Evolutionary conservation across 2,329 filamentous ascomycete species (phyloP), one percentile per base, ranked within the genome.

Genomic region (Xylaria arbuscula): DNA sequence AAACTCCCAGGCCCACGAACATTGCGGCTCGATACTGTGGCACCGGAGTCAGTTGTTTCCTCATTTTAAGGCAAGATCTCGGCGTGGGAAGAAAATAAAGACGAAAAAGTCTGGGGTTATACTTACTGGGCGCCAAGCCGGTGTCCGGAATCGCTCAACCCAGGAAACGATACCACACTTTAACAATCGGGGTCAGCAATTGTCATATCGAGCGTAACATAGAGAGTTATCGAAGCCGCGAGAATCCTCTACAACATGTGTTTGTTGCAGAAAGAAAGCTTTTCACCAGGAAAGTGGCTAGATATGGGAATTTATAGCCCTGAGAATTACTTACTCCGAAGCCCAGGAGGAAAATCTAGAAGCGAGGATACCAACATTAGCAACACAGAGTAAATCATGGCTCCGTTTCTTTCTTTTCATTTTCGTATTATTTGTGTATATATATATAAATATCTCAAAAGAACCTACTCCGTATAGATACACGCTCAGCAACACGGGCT

Each of bases 1-100:
- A 97, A 10, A 94, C 80, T 0, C 96, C 96, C 80, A 98, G 91
- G 22, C 89, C 88, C 54, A 97, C 89, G 78, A 98, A 99, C 91
- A 98, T 96, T 72, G 87, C 82, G 2, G 96, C 93, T 66, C 96
- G 89, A 78, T 97, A 94, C 62, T 64, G 11, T 22, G 8, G 3
- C 22, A 28, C 8, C 8, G 22, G 11, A 28, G 55, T 57, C 15
- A 57, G 22, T 45, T 45, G 11, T 28, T 13, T 10, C 22, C n/a
- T n/a, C n/a, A n/a, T n/a, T 32, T 28, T 13, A 28, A 24, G 22
- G 9, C 19, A 28, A n/a, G 13, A 56, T 17, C 2, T 13, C 4
- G 17, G n/a, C 36, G n/a, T 17, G 13, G 19, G 5, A n/a, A 45
- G 3, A 0, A 45, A 24, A 51, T 32, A 28, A 8, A 19, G n/a